Conservation (phyloP, 1,284 basidiomycete genomes). For the Leccinum huronense region DNA sequence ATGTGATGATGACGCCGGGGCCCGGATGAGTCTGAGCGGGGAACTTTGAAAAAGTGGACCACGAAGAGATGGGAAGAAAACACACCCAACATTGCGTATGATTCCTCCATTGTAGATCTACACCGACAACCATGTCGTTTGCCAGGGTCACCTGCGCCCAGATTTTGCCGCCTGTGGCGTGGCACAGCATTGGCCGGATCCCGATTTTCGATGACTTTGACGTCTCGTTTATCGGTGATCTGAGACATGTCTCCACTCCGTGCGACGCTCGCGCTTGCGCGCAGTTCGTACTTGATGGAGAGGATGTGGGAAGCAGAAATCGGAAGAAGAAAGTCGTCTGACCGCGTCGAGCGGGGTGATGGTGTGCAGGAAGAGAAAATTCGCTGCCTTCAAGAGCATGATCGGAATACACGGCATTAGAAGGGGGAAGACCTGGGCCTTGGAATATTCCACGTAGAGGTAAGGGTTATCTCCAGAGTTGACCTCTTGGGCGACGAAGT, state of each 20-base stretch:
- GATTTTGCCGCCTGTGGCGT: slow-evolving; percentile 66
- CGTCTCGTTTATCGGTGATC: slow-evolving; percentile 56
- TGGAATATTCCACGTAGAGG: slow-evolving; percentile 71
- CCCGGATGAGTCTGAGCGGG: slow-evolving; percentile 61
- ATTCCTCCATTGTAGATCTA: slow-evolving; percentile 76
- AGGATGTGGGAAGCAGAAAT: slow-evolving; percentile 60
- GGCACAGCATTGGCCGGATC: slow-evolving; percentile 39
- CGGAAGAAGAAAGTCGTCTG: slow-evolving; percentile 72
- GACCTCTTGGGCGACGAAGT: slow-evolving; percentile 48
- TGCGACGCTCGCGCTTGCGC: slow-evolving; percentile 63
- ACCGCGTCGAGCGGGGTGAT: slow-evolving; percentile 67
- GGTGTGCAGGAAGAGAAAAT: slow-evolving; percentile 56
- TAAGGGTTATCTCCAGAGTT: slow-evolving; percentile 71
- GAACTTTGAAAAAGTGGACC: slow-evolving; percentile 4
- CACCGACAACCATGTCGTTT: slow-evolving; percentile 61
- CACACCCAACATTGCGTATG: slow-evolving; percentile 71
- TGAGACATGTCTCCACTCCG: slow-evolving; percentile 73
- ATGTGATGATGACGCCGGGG: slow-evolving; percentile 53
- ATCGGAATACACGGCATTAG: slow-evolving; percentile 66
- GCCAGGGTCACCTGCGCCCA: slow-evolving; percentile 68
- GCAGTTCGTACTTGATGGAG: slow-evolving; percentile 73
- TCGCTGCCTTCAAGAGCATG: slow-evolving; percentile 50
- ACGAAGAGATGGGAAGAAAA: slow-evolving; percentile 5
- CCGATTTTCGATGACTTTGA: slow-evolving; percentile 61
- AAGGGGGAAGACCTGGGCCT: slow-evolving; percentile 74